A percentile compares a stretch with the other conserved stretches of the same genome.
Evolutionary conservation across 768 basidiomycete genomes (phyloP).

Genomic region (Podaxis sp.): DNA sequence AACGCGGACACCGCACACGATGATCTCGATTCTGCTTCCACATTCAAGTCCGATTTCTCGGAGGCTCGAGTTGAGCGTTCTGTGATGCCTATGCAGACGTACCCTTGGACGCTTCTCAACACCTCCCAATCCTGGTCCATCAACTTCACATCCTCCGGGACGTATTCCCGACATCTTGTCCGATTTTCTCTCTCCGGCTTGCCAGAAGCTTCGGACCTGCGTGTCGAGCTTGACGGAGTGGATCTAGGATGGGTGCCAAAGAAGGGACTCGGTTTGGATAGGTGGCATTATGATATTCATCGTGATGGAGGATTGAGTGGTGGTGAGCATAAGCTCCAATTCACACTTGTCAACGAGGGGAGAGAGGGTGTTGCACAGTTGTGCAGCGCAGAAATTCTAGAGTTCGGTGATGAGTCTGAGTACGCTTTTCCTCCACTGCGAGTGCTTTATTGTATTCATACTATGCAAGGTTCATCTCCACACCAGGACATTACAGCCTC

Average conservation of each 20-base stretch:
- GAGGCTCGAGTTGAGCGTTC: slow-evolving; percentile 54
- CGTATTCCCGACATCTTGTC: slow-evolving; percentile 55
- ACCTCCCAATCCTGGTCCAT: slow-evolving; percentile 53
- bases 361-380: slow-evolving; percentile 59
- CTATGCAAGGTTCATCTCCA: slow-evolving; percentile 48
- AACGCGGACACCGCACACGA: slow-evolving; percentile 13
- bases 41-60: not conserved
- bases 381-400: slow-evolving; percentile 72
- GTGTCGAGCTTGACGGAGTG: slow-evolving; percentile 54
- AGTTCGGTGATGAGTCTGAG: slow-evolving; percentile 65
- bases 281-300: slow-evolving; percentile 72
- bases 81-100: slow-evolving; percentile 69
- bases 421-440: slow-evolving; percentile 18
- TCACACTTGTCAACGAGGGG: slow-evolving; percentile 44
- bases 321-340: slow-evolving; percentile 58
- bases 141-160: slow-evolving; percentile 59
- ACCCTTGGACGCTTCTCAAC: slow-evolving; percentile 74
- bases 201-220: slow-evolving; percentile 47
- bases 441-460: not conserved
- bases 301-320: slow-evolving; percentile 31
- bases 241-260: slow-evolving; percentile 58
- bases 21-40: not conserved
- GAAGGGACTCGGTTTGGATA: slow-evolving; percentile 55
- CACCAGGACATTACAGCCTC: slow-evolving; percentile 55
- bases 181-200: slow-evolving; percentile 74